phyloP scores from a whole-genome alignment of 2,329 filamentous ascomycete genomes.

The Keithomyces neogunnii region DNA sequence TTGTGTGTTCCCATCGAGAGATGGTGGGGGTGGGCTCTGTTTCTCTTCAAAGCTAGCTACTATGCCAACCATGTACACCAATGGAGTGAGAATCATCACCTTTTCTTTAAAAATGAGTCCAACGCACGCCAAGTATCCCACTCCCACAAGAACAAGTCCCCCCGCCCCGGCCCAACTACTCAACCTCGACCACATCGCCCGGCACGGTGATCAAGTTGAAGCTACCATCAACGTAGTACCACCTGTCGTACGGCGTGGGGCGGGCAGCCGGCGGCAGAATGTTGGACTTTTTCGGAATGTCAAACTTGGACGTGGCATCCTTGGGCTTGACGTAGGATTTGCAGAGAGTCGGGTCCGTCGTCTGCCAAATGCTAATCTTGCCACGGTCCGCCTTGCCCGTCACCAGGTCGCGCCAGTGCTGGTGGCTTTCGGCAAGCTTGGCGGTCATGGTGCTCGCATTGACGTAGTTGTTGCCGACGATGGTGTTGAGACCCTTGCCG shows the following conservation, averaged over 20 bases:
- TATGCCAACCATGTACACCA: no score
- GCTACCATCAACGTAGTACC: constrained; percentile 28
- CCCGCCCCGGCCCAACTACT: background rate
- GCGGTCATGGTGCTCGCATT: constrained; percentile 22
- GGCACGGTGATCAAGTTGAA: constrained; percentile 18
- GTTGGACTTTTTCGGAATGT: constrained; percentile 16
- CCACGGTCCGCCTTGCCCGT: constrained; percentile 25
- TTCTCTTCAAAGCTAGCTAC: no score
- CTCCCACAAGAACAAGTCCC: background rate
- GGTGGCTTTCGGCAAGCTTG: constrained; percentile 27
- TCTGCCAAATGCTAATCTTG: constrained; percentile 34
- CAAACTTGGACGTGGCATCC: constrained; percentile 19
- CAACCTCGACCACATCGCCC: constrained; percentile 8
- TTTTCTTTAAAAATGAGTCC: no score
- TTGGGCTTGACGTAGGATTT: constrained; percentile 24
- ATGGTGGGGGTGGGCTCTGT: no score
- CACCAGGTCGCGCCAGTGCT: constrained; percentile 30
- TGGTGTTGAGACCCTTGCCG: constrained; percentile 25
- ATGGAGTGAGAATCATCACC: no score
- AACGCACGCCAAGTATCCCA: no score
- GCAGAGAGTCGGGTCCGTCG: constrained; percentile 19
- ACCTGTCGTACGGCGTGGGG: constrained; percentile 24
- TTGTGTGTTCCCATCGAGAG: no score
- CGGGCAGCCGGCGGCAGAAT: constrained; percentile 20
- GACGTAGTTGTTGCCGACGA: constrained; percentile 27